phyloP scores from a whole-genome alignment of 768 basidiomycete genomes.

The Phylloporus rhodoxanthus region DNA sequence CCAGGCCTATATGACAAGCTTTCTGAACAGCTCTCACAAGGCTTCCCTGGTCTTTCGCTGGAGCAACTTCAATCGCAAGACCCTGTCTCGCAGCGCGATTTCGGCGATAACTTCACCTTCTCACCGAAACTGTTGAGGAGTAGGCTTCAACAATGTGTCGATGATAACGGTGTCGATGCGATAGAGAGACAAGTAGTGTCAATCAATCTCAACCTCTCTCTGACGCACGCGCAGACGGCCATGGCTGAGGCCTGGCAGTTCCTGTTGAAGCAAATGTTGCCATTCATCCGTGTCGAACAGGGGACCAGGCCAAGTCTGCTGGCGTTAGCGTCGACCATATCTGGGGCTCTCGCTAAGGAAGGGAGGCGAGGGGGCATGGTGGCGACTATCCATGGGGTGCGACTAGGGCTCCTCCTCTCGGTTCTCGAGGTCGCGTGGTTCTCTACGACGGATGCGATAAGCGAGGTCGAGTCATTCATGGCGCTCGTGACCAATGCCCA shows the following conservation, averaged over 20 bases:
- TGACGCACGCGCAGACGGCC: constrained; percentile 71
- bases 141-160: constrained; percentile 44
- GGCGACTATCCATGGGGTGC: constrained; percentile 69
- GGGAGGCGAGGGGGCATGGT: constrained; percentile 77
- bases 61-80: constrained; percentile 59
- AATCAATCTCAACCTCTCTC: constrained; percentile 83
- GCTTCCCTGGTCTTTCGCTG: constrained; percentile 57
- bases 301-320: constrained; percentile 52
- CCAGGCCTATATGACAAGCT: constrained; percentile 66
- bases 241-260: constrained; percentile 76
- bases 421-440: constrained; percentile 81
- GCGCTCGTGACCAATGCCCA: constrained; percentile 57
- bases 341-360: constrained; percentile 62
- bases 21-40: constrained; percentile 39
- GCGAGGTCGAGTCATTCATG: constrained; percentile 55
- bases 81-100: constrained; percentile 63
- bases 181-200: constrained; percentile 58
- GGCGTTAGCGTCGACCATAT: constrained; percentile 55
- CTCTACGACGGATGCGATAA: constrained; percentile 46
- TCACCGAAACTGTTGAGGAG: constrained; percentile 52
- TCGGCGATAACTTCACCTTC: constrained; percentile 77
- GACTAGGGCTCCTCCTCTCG: constrained; percentile 67
- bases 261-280: constrained; percentile 57
- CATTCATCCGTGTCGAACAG: constrained; percentile 59
- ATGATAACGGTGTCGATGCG: constrained; percentile 38